phyloP scores from a whole-genome alignment of 2,329 filamentous ascomycete genomes.

The Xylariaceae sp. region DNA sequence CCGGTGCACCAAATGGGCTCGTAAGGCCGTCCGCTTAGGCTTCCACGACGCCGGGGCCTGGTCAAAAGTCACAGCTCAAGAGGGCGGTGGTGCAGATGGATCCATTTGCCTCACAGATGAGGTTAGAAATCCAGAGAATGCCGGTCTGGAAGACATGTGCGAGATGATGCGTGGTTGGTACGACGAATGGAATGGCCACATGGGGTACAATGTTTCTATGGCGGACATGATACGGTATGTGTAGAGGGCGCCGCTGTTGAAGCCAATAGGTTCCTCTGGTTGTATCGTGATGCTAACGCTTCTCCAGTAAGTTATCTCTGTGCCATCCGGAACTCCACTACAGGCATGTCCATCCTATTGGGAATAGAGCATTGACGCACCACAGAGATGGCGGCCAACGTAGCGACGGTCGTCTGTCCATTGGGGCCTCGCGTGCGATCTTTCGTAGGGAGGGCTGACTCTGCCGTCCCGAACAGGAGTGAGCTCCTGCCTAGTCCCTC shows the following conservation, averaged over 20 bases:
- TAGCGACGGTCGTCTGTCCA: conserved; percentile 44
- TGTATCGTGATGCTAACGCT: background rate
- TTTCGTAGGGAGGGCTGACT: conserved; percentile 47
- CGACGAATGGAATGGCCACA: conserved; percentile 23
- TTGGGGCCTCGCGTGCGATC: conserved; percentile 44
- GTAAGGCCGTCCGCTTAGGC: conserved; percentile 40
- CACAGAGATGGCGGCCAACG: conserved; percentile 41
- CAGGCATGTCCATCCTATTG: background rate
- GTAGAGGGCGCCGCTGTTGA: background rate
- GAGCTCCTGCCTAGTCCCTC: conserved; percentile 40
- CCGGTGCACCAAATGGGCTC: conserved; percentile 39
- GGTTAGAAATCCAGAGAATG: conserved; percentile 37
- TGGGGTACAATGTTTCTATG: conserved; percentile 38
- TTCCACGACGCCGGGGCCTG: conserved; percentile 45
- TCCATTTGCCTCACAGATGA: conserved; percentile 40
- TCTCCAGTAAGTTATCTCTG: conserved; percentile 3
- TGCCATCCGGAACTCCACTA: background rate
- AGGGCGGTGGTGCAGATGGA: conserved; percentile 45
- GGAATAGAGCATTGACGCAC: conserved; percentile 2
- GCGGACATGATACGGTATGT: conserved; percentile 45
- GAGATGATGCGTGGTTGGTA: conserved; percentile 35
- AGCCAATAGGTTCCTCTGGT: background rate
- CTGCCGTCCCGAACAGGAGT: conserved; percentile 32
- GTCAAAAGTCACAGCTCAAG: conserved; percentile 32
- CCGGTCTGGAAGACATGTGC: conserved; percentile 42